Conservation (phyloP, 2,329 filamentous ascomycete species). For the Colletotrichum australisinense region DNA sequence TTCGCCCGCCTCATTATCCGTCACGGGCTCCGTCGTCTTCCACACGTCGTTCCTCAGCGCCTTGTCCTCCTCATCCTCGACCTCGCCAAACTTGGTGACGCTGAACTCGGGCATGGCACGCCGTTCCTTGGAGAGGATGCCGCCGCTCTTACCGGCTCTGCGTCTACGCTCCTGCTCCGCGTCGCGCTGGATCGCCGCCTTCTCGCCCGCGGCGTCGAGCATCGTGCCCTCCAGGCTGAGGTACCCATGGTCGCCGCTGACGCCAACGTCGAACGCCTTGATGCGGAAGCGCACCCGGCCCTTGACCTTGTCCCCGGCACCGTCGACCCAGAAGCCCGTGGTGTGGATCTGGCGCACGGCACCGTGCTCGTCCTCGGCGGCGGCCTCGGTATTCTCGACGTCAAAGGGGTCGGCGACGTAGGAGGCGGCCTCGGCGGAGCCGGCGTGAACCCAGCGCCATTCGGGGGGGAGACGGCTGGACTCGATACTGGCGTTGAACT, state of each 20-base stretch:
- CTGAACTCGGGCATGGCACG: constrained; percentile 63
- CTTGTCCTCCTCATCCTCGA: constrained; percentile 57
- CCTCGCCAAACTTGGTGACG: constrained; percentile 65
- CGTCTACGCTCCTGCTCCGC: constrained; percentile 60
- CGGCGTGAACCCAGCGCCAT: constrained; percentile 83
- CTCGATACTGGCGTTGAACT: constrained; percentile 92
- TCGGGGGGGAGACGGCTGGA: constrained; percentile 77
- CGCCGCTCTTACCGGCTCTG: constrained; percentile 38
- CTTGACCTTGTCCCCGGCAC: constrained; percentile 74
- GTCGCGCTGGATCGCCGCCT: constrained; percentile 58
- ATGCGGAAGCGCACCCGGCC: constrained; percentile 82
- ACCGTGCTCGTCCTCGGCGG: constrained; percentile 61
- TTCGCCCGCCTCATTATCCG: constrained; percentile 5
- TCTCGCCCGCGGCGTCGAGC: constrained; percentile 76
- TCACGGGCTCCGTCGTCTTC: constrained; percentile 33
- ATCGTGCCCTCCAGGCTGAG: constrained; percentile 91
- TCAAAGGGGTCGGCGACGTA: constrained; percentile 47
- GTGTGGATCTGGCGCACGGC: constrained; percentile 64
- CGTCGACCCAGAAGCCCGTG: constrained; percentile 82
- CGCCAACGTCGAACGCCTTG: constrained; percentile 84
- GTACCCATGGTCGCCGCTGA: constrained; percentile 81
- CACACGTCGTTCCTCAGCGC: constrained; percentile 37
- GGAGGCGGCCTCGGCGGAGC: constrained; percentile 49
- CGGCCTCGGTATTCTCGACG: constrained; percentile 47
- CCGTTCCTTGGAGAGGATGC: constrained; percentile 41